These are phyloP conservation scores for Hymenoscyphus salicellus DNA, from an alignment of 2,329 filamentous ascomycete species.

Conservation along the genomic window DNA sequence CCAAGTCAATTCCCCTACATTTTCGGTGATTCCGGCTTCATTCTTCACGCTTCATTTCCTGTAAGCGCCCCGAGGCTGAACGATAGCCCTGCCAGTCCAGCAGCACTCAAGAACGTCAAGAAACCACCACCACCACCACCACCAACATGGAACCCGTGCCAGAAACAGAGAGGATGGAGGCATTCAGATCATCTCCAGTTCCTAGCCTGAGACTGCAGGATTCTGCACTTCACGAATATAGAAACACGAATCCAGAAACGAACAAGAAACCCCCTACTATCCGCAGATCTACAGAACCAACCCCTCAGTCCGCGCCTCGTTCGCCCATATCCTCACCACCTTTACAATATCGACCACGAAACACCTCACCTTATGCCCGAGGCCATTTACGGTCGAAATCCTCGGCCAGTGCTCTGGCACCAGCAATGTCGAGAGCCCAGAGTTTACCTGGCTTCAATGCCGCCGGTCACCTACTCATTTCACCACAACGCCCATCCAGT, in stretches of 20 bases:
- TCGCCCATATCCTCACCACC: constrained; percentile 43
- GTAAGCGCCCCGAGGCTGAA: not conserved
- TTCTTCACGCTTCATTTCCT: not conserved
- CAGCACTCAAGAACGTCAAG: not conserved
- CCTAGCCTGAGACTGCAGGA: constrained; percentile 49
- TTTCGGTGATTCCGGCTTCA: constrained; percentile 1
- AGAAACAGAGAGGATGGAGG: constrained; percentile 66
- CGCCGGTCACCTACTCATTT: constrained; percentile 55
- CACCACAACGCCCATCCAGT: constrained; percentile 51
- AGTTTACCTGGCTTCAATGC: constrained; percentile 63
- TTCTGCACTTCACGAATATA: constrained; percentile 22
- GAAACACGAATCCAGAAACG: constrained; percentile 18
- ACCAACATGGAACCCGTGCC: constrained; percentile 65
- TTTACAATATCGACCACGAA: constrained; percentile 60
- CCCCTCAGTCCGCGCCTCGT: constrained; percentile 48
- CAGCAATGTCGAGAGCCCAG: constrained; percentile 60
- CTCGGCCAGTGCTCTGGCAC: constrained; percentile 51
- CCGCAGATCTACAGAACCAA: constrained; percentile 59
- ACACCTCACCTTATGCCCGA: constrained; percentile 58
- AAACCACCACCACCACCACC: constrained; percentile 16
- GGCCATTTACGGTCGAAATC: constrained; percentile 58
- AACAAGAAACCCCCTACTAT: constrained; percentile 48
- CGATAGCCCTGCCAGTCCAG: constrained; percentile 1
- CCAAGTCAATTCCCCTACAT: not conserved
- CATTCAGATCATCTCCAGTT: constrained; percentile 58